Base-by-base conservation (phyloP, 345 rosid genomes). In the Geranium brycei region DNA sequence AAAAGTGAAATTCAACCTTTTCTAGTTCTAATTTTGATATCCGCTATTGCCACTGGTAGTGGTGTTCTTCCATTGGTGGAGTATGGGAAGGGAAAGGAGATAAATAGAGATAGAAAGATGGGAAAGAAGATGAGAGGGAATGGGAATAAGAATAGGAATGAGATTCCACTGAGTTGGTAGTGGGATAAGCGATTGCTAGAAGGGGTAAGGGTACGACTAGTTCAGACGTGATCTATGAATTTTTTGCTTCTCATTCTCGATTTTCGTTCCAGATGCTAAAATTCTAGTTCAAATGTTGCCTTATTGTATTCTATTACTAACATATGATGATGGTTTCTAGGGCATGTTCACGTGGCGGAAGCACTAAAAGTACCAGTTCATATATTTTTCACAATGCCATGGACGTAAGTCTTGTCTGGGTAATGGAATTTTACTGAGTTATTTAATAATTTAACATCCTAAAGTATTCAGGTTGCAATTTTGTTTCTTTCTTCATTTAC, bases 341-440 rank as follows among this genome's bases (percentile, higher is more conserved):
- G 99, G 73, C 99, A 95, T 75, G 75, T 83, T 18, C 97, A 95
- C 71, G 99, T 95, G 73, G 99, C 99, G 28, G 99, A 95, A 78
- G 85, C 95, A 53, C 78, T 95, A 16, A 85, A 77, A 81, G 62
- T 95, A 75, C 97, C 99, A 0, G 68, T 95, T 76, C 99, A 95
- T 76, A 84, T 95, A 63, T 91, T 95, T 76, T 95, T 95, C 90
- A 95, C 99, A 16, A 95, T 95, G 99, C 99, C 99, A 62, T 95
- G 99, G 99, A 95, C 97, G 99, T 95, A 88, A 91, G 99, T 90
- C 74, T 80, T 77, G 64, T 74, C 68, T 79, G 75, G 76, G 76
- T 80, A 73, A 80, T 76, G 73, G 62, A 76, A 72, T 79, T 57
- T 79, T n/a, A 74, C 69, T 62, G 68, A 63, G 68, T 74, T 71